Evolutionary conservation across 73 alveolate species (phyloP).

Genomic region (Symbiodinium natans): DNA sequence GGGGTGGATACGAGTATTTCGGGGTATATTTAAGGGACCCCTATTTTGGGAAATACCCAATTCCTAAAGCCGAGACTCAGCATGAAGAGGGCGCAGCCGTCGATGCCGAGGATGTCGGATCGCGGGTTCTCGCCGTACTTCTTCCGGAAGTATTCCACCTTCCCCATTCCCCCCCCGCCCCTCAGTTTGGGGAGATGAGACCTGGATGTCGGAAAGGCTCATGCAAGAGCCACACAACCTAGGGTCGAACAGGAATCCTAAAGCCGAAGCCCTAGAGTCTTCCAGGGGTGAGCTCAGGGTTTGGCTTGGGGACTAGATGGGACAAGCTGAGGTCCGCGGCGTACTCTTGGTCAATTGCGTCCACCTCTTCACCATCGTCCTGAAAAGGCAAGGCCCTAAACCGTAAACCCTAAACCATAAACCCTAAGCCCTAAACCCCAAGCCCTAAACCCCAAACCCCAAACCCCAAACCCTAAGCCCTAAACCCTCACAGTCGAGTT

Average conservation of each 20-base stretch:
- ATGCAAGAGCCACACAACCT: too few relatives aligned
- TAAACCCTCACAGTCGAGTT: too few relatives aligned
- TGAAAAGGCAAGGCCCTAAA: not conserved
- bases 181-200: too few relatives aligned
- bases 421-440: not conserved
- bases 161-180: too few relatives aligned
- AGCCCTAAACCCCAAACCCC: too few relatives aligned
- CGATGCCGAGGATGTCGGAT: constrained; percentile 84
- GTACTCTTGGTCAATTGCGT: constrained; percentile 76
- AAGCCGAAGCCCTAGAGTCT: not conserved
- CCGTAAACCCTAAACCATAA: not conserved
- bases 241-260: too few relatives aligned
- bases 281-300: too few relatives aligned
- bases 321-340: not conserved
- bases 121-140: constrained; percentile 93
- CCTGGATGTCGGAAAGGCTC: too few relatives aligned
- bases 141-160: constrained; percentile 86
- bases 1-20: too few relatives aligned
- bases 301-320: too few relatives aligned
- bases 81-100: constrained; percentile 77
- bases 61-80: not conserved
- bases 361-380: constrained; percentile 54
- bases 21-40: too few relatives aligned
- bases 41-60: not conserved
- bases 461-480: too few relatives aligned